A percentile compares a stretch with the other conserved stretches of the same genome.
These are phyloP conservation scores for Fusarium illudens DNA, from an alignment of 2,329 filamentous ascomycete genomes.

Conservation along the genomic window DNA sequence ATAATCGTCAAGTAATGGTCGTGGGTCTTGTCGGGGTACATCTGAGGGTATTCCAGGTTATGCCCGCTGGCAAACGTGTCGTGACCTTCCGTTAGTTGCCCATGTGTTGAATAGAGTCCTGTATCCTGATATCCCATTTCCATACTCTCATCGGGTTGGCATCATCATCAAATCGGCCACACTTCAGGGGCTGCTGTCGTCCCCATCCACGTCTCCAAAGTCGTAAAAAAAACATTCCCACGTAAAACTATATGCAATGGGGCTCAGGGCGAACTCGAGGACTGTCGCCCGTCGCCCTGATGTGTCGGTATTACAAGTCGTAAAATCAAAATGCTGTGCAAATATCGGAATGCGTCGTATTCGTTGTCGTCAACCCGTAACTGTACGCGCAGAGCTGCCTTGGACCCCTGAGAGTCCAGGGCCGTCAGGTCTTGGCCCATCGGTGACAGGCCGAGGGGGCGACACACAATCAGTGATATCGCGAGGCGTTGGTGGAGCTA, in stretches of 20 bases:
- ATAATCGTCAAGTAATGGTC: constrained; percentile 56
- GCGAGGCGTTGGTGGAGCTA: constrained; percentile 47
- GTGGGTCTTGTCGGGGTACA: constrained; percentile 48
- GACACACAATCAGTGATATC: constrained; percentile 47
- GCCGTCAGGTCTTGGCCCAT: constrained; percentile 9
- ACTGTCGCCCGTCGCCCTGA: constrained; percentile 28
- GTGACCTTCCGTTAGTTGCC: constrained; percentile 51
- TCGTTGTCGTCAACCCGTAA: constrained; percentile 38
- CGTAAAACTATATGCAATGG: constrained; percentile 45
- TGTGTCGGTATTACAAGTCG: constrained; percentile 51
- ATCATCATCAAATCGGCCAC: constrained; percentile 50
- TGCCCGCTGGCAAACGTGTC: constrained; percentile 43
- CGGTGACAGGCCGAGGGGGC: not conserved
- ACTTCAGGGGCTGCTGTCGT: constrained; percentile 16
- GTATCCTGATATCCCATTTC: constrained; percentile 52
- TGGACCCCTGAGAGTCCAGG: constrained; percentile 12
- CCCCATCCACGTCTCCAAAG: constrained; percentile 30
- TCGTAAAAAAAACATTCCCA: constrained; percentile 44
- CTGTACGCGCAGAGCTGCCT: constrained; percentile 27
- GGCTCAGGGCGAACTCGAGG: constrained; percentile 31
- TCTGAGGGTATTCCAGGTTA: constrained; percentile 43
- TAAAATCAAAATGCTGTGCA: constrained; percentile 47
- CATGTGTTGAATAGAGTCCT: constrained; percentile 51
- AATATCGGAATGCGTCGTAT: constrained; percentile 40
- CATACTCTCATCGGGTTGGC: constrained; percentile 50